These are phyloP conservation scores for Cordyceps cicadae DNA, from an alignment of 2,329 filamentous ascomycete genomes.

Conservation along the genomic window DNA sequence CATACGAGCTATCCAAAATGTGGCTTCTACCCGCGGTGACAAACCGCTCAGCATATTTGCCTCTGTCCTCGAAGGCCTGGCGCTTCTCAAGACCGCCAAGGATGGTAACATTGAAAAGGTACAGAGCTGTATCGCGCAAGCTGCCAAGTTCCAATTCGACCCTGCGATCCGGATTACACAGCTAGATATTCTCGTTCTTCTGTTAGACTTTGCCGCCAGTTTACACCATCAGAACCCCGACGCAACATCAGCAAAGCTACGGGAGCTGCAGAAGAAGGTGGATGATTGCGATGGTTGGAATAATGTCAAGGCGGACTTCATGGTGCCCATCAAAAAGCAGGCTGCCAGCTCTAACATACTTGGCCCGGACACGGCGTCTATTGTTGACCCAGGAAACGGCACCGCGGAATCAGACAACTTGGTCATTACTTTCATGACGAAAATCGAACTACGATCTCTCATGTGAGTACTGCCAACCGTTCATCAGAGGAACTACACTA, in stretches of 20 bases:
- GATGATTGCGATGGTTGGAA: slow-evolving; percentile 48
- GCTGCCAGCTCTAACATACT: slow-evolving; percentile 40
- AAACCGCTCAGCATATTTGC: slow-evolving; percentile 57
- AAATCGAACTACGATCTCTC: slow-evolving; percentile 47
- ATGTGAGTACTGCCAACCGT: slow-evolving; percentile 20
- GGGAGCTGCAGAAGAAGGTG: slow-evolving; percentile 51
- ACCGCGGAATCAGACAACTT: slow-evolving; percentile 44
- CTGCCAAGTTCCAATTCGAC: slow-evolving; percentile 62
- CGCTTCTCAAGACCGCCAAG: slow-evolving; percentile 56
- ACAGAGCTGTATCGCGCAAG: slow-evolving; percentile 65
- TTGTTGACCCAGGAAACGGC: slow-evolving; percentile 41
- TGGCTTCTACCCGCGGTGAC: slow-evolving; percentile 55
- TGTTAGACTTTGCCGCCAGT: slow-evolving; percentile 63
- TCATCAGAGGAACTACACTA: background rate
- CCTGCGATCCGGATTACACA: slow-evolving; percentile 56
- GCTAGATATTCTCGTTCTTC: slow-evolving; percentile 55
- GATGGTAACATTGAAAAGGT: slow-evolving; percentile 61
- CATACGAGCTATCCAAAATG: slow-evolving; percentile 51
- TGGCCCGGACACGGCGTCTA: slow-evolving; percentile 47
- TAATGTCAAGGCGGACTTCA: slow-evolving; percentile 38
- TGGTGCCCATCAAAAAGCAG: slow-evolving; percentile 49
- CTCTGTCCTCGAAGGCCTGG: slow-evolving; percentile 60
- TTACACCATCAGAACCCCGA: slow-evolving; percentile 55
- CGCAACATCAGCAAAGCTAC: slow-evolving; percentile 51
- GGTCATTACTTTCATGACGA: slow-evolving; percentile 52